Evolutionary conservation across 805 yeast genomes (phyloP), one percentile per base, ranked within the genome.

Genomic region (Cyberlindnera euphorbiae): DNA sequence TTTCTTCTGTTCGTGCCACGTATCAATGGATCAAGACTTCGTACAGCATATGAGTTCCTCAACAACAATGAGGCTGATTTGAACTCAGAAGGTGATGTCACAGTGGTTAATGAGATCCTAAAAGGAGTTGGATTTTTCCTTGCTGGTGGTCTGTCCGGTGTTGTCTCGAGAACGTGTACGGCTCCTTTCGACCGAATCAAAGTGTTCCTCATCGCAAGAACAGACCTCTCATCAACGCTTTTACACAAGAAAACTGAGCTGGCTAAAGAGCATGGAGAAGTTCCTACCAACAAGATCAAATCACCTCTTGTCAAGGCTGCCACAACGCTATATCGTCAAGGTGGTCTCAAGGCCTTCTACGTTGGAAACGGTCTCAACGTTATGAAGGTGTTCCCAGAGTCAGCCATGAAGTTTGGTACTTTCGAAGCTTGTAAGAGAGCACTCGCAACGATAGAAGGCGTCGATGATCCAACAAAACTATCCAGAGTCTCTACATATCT

Each of bases 121-220:
- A 78, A 82, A 54, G 95, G 96, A 22, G 71, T 87, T 43, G 96
- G 97, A 1, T 93, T 77, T 60, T 93, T 93, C 54, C 62, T 89
- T 23, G 95, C 96, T 2, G 98, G 98, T 26, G 98, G 98, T 0
- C 59, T 89, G 15, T 84, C 96, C 2, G 98, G 98, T 2, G 98
- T 90, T 2, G 82, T 93, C 4, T 87, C 96, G 11, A 77, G 98
- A 62, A 88, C 97, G 0, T 82, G 93, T 50, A 93, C 98, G 0
- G 98, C 97, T 0, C 98, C 98, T 9, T 85, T 93, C 46, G 98
- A 93, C 59, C 74, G 98, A 56, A 75, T 93, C 16, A 93, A 93
- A 58, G 97, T 93, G 11, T 93, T 85, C 50, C 65, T 93, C 33
- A 93, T 93, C 52, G 97, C 97, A 1, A 75, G 95, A 58, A 81